phyloP scores from a whole-genome alignment of 208 protist genomes.

The Leishmania mexicana region DNA sequence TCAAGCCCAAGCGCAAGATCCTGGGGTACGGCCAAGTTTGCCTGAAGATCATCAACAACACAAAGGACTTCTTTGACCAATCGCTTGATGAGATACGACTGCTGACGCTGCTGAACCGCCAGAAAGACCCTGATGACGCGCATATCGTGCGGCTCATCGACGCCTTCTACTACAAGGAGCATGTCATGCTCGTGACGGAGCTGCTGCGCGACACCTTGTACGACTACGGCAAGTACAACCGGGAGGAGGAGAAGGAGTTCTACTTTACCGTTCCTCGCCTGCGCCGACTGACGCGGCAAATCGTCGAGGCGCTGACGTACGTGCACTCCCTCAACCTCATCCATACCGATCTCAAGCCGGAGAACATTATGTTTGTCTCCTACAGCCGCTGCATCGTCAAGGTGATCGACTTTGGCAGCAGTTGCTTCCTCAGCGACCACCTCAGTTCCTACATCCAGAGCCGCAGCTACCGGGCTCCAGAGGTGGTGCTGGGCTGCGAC shows the following conservation, averaged over 20 bases:
- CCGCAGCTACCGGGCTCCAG: constrained; percentile 93
- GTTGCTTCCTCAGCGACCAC: constrained; percentile 95
- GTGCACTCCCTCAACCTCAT: constrained; percentile 95
- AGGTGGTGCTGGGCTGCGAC: constrained; percentile 93
- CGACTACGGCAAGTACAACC: constrained; percentile 96
- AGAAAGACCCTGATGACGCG: constrained; percentile 88
- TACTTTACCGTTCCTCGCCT: constrained; percentile 95
- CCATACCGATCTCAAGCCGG: constrained; percentile 97
- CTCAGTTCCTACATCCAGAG: constrained; percentile 95
- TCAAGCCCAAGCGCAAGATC: constrained; percentile 28
- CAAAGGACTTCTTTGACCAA: constrained; percentile 98
- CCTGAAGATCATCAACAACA: constrained; percentile 98
- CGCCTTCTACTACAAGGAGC: constrained; percentile 97
- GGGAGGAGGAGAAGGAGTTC: constrained; percentile 84
- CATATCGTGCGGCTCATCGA: constrained; percentile 93
- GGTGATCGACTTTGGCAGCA: constrained; percentile 97
- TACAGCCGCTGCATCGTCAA: constrained; percentile 95
- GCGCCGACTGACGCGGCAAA: constrained; percentile 85
- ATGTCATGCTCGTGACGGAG: constrained; percentile 96
- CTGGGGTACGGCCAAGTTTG: constrained; percentile 88
- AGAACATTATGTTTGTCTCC: constrained; percentile 97
- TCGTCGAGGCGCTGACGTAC: constrained; percentile 88
- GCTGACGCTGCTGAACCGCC: constrained; percentile 92
- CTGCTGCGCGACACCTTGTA: constrained; percentile 96
- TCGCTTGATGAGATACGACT: constrained; percentile 97